phyloP scores from a whole-genome alignment of 75 land plant species.

The Cunninghamia lanceolata region DNA sequence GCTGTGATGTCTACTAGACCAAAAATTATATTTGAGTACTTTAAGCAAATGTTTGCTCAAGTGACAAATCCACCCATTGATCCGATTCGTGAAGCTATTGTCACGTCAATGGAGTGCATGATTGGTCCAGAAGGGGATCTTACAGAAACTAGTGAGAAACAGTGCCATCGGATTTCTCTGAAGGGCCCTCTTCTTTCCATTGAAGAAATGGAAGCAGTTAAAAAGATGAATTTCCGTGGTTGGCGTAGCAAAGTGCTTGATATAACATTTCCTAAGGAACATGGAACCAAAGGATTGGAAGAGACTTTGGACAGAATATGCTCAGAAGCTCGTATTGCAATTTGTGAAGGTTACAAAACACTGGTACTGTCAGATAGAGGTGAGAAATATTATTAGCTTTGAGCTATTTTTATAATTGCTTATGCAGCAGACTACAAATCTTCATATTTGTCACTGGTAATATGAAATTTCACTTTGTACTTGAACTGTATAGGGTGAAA shows the following conservation, averaged over 20 bases:
- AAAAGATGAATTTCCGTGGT: constrained; percentile 84
- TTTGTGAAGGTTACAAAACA: constrained; percentile 74
- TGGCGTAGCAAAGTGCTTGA: constrained; percentile 95
- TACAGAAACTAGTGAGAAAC: constrained; percentile 90
- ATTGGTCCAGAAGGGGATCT: constrained; percentile 99
- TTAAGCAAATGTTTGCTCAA: constrained; percentile 99
- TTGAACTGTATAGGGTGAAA: not conserved
- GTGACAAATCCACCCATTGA: constrained; percentile 99
- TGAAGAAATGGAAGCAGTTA: constrained; percentile 90
- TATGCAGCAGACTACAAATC: not conserved
- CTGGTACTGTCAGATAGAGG: constrained; percentile 98
- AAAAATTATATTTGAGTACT: constrained; percentile 91
- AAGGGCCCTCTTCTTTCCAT: constrained; percentile 85
- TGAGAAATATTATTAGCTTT: constrained; percentile 13
- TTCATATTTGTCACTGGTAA: not conserved
- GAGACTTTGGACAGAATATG: constrained; percentile 92
- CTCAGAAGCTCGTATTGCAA: constrained; percentile 79
- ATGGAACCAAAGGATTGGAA: constrained; percentile 83
- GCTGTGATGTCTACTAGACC: constrained; percentile 95
- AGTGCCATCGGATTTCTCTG: constrained; percentile 87
- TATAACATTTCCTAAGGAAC: constrained; percentile 72
- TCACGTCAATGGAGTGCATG: constrained; percentile 99
- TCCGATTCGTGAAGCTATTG: constrained; percentile 95
- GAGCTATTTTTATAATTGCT: not conserved
- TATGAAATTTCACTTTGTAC: not conserved